phyloP scores from a whole-genome alignment of 108 stramenopile genomes.

The Aurantiochytrium sp. region DNA sequence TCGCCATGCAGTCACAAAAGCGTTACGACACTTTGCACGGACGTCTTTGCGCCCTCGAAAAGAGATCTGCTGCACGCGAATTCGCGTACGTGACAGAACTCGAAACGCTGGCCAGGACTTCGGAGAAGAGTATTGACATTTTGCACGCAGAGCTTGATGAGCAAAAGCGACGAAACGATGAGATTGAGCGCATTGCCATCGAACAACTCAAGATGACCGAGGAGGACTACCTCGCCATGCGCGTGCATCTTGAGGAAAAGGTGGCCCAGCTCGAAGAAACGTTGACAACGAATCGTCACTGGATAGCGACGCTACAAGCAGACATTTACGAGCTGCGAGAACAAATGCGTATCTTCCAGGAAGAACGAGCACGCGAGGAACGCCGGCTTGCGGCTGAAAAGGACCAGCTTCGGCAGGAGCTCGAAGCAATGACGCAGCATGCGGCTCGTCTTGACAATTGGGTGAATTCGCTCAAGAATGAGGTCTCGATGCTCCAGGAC shows the following conservation, averaged over 20 bases:
- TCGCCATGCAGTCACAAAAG: background rate
- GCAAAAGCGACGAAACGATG: background rate
- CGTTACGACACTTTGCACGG: no score
- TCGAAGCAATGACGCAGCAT: background rate
- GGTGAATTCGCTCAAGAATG: constrained; percentile 1
- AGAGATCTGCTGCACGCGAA: background rate
- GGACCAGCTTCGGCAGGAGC: background rate
- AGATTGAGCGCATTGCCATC: background rate
- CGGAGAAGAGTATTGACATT: background rate
- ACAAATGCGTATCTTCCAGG: background rate
- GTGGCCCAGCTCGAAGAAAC: background rate
- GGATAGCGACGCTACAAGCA: background rate
- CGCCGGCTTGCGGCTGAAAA: background rate
- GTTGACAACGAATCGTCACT: background rate
- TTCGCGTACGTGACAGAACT: background rate
- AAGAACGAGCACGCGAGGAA: background rate
- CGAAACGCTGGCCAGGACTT: background rate
- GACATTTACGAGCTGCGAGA: background rate
- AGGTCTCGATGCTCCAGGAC: background rate
- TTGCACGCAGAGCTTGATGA: background rate
- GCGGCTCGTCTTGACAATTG: background rate
- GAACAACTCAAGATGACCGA: background rate
- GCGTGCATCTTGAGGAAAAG: background rate
- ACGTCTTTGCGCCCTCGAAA: background rate
- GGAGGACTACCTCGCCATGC: background rate